phyloP scores from a whole-genome alignment of 768 basidiomycete species.

The Sarcodon sp. region DNA sequence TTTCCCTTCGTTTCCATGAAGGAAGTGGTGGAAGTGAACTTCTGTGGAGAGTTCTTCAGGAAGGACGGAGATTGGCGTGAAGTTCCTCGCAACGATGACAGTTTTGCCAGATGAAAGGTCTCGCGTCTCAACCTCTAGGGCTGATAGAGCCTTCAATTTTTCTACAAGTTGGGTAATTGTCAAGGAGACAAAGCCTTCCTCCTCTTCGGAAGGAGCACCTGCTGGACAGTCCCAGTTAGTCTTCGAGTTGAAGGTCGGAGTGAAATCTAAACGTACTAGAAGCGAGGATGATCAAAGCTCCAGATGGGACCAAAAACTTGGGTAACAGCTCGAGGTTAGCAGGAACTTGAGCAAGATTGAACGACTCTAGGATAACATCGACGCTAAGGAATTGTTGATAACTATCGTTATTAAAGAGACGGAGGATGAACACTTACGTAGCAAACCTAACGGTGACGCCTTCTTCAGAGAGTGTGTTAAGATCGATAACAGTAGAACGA shows the following conservation, averaged over 20 bases:
- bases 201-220: neutral
- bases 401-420: neutral
- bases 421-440: slow-evolving; percentile 6
- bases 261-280: slow-evolving; percentile 4
- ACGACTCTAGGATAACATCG: slow-evolving; percentile 11
- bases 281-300: slow-evolving; percentile 12
- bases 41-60: slow-evolving; percentile 8
- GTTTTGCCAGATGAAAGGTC: neutral
- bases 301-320: slow-evolving; percentile 12
- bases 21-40: slow-evolving; percentile 14
- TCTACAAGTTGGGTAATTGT: neutral
- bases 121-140: neutral
- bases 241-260: no score
- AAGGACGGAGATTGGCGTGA: neutral
- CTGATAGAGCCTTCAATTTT: neutral
- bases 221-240: neutral
- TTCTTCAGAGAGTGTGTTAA: slow-evolving; percentile 6
- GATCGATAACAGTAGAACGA: slow-evolving; percentile 10
- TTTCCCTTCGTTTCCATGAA: slow-evolving; percentile 14
- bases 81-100: slow-evolving; percentile 1
- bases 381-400: slow-evolving; percentile 5
- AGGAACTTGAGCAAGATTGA: slow-evolving; percentile 9
- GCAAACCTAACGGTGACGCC: neutral
- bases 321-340: slow-evolving; percentile 11
- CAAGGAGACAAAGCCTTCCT: neutral